Percentiles rank a stretch among this genome's conserved stretches.
phyloP scores from a whole-genome alignment of 768 basidiomycete species.

The Termitomyces sp. region DNA sequence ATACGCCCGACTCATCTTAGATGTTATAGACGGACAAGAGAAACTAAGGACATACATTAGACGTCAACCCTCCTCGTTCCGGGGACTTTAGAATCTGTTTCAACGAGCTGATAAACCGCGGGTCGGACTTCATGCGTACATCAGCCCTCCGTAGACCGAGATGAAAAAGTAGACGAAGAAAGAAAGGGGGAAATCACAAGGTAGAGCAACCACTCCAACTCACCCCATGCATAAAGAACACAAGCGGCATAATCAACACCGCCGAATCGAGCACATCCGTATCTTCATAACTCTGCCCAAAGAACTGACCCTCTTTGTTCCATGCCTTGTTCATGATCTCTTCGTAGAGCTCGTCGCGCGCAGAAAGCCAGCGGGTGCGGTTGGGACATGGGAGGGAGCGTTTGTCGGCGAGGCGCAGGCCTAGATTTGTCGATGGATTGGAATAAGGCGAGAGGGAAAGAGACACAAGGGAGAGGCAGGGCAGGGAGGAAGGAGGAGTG shows the following conservation, averaged over 20 bases:
- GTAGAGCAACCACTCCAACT: neutral
- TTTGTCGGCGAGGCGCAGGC: conserved; percentile 90
- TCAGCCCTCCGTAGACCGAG: conserved; percentile 6
- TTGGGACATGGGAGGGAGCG: conserved; percentile 84
- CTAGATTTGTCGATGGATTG: conserved; percentile 23
- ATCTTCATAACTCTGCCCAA: conserved; percentile 91
- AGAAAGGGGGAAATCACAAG: neutral
- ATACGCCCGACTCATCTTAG: neutral
- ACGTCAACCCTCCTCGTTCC: conserved; percentile 86
- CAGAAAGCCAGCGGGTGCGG: conserved; percentile 62
- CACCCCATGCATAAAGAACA: conserved; percentile 85
- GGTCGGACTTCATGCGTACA: conserved; percentile 55
- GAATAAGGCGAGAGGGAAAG: accelerated
- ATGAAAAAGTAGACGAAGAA: neutral
- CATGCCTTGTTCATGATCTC: conserved; percentile 89
- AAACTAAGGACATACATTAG: conserved; percentile 52
- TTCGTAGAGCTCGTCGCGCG: conserved; percentile 85
- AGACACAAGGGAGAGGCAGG: neutral
- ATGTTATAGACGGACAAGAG: neutral
- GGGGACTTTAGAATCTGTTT: conserved; percentile 80
- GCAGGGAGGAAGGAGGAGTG: neutral
- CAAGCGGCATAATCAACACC: conserved; percentile 87
- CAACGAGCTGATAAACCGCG: conserved; percentile 82
- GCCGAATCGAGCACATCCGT: conserved; percentile 78
- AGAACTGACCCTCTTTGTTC: conserved; percentile 64